A percentile compares a stretch with the other conserved stretches of the same genome.
Evolutionary conservation across 2,329 filamentous ascomycete species (phyloP).

Genomic region (Aspergillus sp.): DNA sequence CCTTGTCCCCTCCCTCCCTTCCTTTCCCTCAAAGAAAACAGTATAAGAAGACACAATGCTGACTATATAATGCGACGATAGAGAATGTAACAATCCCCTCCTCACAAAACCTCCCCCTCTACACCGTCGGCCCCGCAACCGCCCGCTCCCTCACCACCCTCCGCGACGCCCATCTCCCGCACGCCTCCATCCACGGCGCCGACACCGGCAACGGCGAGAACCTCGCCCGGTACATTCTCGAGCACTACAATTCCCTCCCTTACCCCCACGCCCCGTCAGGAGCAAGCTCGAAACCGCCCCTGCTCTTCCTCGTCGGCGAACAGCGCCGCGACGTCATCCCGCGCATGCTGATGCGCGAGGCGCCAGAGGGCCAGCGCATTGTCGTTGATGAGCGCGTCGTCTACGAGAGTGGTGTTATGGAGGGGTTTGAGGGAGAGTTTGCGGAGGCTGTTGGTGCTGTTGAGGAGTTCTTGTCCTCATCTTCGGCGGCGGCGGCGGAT

Average conservation of each 20-base stretch:
- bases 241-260: slow-evolving; percentile 62
- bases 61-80: background rate
- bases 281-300: slow-evolving; percentile 43
- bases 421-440: slow-evolving; percentile 71
- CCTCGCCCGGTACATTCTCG: slow-evolving; percentile 73
- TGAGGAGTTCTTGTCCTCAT: slow-evolving; percentile 34
- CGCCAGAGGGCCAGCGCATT: slow-evolving; percentile 55
- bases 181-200: slow-evolving; percentile 67
- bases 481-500: slow-evolving; percentile 25
- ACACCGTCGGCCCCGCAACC: slow-evolving; percentile 50
- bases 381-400: slow-evolving; percentile 75
- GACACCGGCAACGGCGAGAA: slow-evolving; percentile 82
- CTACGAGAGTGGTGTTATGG: slow-evolving; percentile 82
- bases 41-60: background rate
- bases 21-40: background rate
- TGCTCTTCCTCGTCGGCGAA: slow-evolving; percentile 89
- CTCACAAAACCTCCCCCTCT: slow-evolving; percentile 35
- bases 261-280: too few relatives aligned
- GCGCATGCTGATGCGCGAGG: slow-evolving; percentile 64
- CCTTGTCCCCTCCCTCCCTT: background rate
- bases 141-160: slow-evolving; percentile 64
- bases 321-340: slow-evolving; percentile 88
- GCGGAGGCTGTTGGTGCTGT: slow-evolving; percentile 47
- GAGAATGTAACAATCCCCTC: slow-evolving; percentile 9
- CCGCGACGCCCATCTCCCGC: slow-evolving; percentile 41